Percentiles rank a stretch among this genome's conserved stretches.
phyloP scores from a whole-genome alignment of 2,329 filamentous ascomycete genomes.

The Cladosporium austrohemisphaericum region DNA sequence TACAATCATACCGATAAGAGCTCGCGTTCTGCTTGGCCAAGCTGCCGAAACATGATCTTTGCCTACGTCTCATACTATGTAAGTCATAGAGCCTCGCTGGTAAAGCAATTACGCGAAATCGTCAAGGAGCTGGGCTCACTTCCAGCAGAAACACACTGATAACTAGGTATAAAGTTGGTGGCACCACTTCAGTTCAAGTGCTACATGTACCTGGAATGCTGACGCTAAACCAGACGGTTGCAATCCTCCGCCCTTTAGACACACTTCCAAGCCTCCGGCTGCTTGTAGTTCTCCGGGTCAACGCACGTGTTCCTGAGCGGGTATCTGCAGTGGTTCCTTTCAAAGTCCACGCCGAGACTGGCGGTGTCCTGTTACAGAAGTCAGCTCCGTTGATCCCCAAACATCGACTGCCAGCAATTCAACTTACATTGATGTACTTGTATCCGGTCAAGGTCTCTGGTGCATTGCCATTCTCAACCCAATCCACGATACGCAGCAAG shows the following conservation, averaged over 20 bases:
- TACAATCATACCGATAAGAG: no score
- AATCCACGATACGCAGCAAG: constrained; percentile 42
- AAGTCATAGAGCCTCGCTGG: no score
- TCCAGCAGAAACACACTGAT: no score
- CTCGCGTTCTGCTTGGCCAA: no score
- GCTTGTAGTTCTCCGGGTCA: constrained; percentile 26
- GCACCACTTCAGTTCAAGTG: no score
- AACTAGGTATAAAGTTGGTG: no score
- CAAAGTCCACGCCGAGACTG: constrained; percentile 40
- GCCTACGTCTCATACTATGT: no score
- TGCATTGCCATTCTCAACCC: constrained; percentile 32
- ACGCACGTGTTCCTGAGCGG: constrained; percentile 27
- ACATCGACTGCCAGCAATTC: constrained; percentile 23
- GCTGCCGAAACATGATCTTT: no score
- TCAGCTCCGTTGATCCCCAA: constrained; percentile 29
- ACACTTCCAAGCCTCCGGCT: constrained; percentile 27
- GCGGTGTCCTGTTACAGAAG: constrained; percentile 30
- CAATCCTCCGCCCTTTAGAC: constrained; percentile 12
- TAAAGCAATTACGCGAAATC: no score
- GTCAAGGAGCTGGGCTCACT: no score
- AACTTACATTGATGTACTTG: constrained; percentile 39
- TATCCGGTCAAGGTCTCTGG: constrained; percentile 35
- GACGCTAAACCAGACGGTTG: no score
- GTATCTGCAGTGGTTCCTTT: constrained; percentile 44
- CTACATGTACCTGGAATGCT: no score